Percentiles rank a stretch among this genome's conserved stretches.
Evolutionary conservation across 257 asterid genomes (phyloP).

Genomic region (Voacanga thouarsii): DNA sequence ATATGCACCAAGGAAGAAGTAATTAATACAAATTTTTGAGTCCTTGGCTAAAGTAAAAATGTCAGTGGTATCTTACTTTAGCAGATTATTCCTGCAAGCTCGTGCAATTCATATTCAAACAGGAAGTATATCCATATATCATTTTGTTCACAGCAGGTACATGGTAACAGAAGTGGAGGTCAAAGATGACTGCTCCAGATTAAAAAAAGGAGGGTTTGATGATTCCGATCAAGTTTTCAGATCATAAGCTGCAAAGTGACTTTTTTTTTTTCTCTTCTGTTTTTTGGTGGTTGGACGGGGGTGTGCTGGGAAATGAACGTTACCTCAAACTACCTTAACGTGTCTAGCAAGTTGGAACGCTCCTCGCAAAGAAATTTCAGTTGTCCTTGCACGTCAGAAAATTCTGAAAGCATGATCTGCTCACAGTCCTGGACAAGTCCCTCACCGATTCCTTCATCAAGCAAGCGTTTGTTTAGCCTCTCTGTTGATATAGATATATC

Average conservation of each 20-base stretch:
- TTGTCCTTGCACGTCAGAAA: conserved; percentile 77
- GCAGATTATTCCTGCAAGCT: not conserved
- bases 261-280: no score
- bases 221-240: not conserved
- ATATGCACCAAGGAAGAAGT: not conserved
- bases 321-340: conserved; percentile 89
- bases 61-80: not conserved
- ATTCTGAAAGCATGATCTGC: conserved; percentile 83
- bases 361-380: conserved; percentile 67
- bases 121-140: not conserved
- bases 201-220: not conserved
- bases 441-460: conserved; percentile 70
- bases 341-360: conserved; percentile 72
- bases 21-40: no score
- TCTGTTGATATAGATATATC: conserved; percentile 73
- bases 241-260: not conserved
- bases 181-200: not conserved
- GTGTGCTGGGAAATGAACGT: not conserved
- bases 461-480: conserved; percentile 71
- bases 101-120: not conserved
- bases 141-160: not conserved
- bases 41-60: no score
- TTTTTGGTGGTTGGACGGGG: not conserved
- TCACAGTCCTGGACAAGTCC: conserved; percentile 82
- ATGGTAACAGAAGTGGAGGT: not conserved